Evolutionary conservation across 2,329 filamentous ascomycete genomes (phyloP).

Genomic region (Pseudofabraea citricarpa): DNA sequence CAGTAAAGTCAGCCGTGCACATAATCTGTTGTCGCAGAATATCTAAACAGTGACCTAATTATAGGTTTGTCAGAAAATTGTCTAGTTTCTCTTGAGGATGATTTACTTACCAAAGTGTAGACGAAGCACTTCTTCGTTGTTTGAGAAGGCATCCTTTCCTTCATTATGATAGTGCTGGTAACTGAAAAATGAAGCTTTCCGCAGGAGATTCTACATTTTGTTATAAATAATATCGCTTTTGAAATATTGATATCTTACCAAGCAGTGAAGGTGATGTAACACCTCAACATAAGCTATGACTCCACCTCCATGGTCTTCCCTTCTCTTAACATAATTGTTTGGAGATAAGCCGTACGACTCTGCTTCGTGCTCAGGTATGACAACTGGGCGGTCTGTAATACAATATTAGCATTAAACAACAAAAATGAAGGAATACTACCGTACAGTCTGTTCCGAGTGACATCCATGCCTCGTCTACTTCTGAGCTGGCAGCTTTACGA

Average conservation of each 20-base stretch:
- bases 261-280: conserved; percentile 1
- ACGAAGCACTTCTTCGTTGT: background rate
- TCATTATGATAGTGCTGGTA: background rate
- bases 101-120: background rate
- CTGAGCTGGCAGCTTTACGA: background rate
- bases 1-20: conserved; percentile 1
- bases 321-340: background rate
- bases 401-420: background rate
- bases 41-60: conserved; percentile 1
- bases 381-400: background rate
- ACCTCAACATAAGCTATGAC: background rate
- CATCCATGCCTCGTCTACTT: conserved; percentile 1
- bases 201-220: background rate
- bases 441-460: conserved; percentile 1
- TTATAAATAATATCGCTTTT: background rate
- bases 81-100: background rate
- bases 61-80: background rate
- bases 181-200: background rate
- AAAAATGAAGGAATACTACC: background rate
- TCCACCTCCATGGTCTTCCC: background rate
- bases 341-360: background rate
- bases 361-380: background rate
- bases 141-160: background rate
- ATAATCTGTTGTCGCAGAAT: conserved; percentile 1
- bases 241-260: background rate